These are phyloP conservation scores for Exidia glandulosa DNA, from an alignment of 768 basidiomycete species.

Conservation along the genomic window DNA sequence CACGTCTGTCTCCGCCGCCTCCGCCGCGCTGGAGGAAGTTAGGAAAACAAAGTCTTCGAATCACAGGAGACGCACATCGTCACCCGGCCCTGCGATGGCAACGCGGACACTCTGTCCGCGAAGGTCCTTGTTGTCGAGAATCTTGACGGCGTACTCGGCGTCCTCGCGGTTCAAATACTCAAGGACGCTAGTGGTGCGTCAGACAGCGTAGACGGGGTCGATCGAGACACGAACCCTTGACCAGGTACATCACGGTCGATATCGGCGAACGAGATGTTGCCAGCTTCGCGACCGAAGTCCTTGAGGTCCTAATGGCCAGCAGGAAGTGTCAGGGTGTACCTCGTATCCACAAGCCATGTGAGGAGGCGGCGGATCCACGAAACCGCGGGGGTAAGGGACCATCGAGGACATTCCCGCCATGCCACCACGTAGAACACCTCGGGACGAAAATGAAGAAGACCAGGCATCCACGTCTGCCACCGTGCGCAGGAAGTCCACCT, in stretches of 20 bases:
- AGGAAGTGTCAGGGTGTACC: constrained; percentile 5
- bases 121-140: constrained; percentile 77
- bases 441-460: background rate
- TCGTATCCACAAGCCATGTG: background rate
- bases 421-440: too few relatives aligned
- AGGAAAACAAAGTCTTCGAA: constrained; percentile 4
- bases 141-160: constrained; percentile 86
- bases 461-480: background rate
- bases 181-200: constrained; percentile 51
- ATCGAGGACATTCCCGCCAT: background rate
- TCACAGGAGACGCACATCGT: background rate
- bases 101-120: constrained; percentile 76
- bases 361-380: background rate
- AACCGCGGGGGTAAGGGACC: constrained; percentile 2
- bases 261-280: constrained; percentile 88
- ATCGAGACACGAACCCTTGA: constrained; percentile 57
- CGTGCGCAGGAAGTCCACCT: constrained; percentile 8
- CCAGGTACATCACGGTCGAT: constrained; percentile 80
- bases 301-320: constrained; percentile 67
- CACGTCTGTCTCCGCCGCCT: constrained; percentile 57
- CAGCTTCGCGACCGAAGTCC: constrained; percentile 92
- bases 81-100: constrained; percentile 35
- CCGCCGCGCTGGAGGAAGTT: constrained; percentile 40
- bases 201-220: background rate
- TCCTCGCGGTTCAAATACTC: constrained; percentile 85